phyloP scores from a whole-genome alignment of 805 yeast species.

The Clavispora santaluciae region DNA sequence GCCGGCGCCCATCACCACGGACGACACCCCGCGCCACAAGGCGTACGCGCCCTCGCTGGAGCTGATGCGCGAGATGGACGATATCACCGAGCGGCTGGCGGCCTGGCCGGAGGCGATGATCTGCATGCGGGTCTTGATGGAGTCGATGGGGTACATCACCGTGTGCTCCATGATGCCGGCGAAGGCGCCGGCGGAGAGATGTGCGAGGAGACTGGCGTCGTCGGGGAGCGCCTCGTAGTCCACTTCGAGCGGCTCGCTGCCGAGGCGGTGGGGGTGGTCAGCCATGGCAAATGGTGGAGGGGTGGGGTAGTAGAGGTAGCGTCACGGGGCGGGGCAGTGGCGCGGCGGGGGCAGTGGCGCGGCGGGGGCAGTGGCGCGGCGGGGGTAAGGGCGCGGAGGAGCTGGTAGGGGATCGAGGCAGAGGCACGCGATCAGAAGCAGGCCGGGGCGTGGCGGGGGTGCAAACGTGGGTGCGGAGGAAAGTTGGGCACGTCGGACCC shows the following conservation, averaged over 20 bases:
- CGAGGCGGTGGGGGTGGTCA: slow-evolving; percentile 19
- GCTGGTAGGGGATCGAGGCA: neutral
- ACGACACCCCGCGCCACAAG: slow-evolving; percentile 89
- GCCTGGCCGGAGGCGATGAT: slow-evolving; percentile 30
- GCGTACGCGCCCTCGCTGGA: slow-evolving; percentile 84
- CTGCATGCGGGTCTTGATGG: slow-evolving; percentile 95
- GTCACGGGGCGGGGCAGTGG: neutral
- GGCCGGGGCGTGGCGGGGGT: too few relatives aligned
- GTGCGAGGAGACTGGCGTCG: slow-evolving; percentile 75
- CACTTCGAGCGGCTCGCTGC: slow-evolving; percentile 44
- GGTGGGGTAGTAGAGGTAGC: neutral
- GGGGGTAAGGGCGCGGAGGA: neutral
- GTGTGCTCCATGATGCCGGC: slow-evolving; percentile 99
- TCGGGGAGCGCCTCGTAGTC: slow-evolving; percentile 93
- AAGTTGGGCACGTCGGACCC: slow-evolving; percentile 2
- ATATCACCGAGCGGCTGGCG: slow-evolving; percentile 45
- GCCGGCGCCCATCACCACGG: slow-evolving; percentile 95
- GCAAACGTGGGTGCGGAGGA: neutral
- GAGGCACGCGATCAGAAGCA: too few relatives aligned
- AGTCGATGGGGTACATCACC: slow-evolving; percentile 94
- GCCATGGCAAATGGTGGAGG: slow-evolving; percentile 7
- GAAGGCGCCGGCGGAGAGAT: slow-evolving; percentile 89
- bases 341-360: too few relatives aligned
- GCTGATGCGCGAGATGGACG: slow-evolving; percentile 69
- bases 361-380: too few relatives aligned